A percentile compares a stretch with the other conserved stretches of the same genome.
Evolutionary conservation across 169 alveolate species (phyloP).

Genomic region (Cryptosporidium ryanae): DNA sequence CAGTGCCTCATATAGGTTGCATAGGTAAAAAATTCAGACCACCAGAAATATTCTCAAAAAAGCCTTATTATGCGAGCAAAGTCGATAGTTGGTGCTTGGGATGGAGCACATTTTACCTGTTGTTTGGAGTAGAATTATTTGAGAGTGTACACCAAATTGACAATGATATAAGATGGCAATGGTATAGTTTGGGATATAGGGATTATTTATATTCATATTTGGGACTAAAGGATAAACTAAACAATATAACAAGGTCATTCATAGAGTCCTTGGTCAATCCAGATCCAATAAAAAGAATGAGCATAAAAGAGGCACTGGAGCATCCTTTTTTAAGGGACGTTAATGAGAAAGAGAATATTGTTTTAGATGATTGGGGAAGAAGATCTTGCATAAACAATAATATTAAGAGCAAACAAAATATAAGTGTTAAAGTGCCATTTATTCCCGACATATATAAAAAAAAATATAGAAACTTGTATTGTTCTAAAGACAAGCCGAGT

Average conservation of each 20-base stretch:
- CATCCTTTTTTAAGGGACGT: conserved; percentile 48
- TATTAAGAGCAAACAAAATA: not conserved
- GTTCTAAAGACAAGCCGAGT: conserved; percentile 56
- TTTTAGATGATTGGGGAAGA: conserved; percentile 50
- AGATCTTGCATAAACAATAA: not conserved
- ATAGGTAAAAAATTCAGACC: conserved; percentile 77
- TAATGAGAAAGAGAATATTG: conserved; percentile 17
- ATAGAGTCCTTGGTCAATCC: conserved; percentile 38
- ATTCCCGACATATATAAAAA: conserved; percentile 45
- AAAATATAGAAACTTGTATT: conserved; percentile 29
- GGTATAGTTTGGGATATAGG: conserved; percentile 67
- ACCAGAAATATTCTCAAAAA: conserved; percentile 70
- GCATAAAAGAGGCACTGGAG: conserved; percentile 38
- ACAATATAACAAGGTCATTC: conserved; percentile 37
- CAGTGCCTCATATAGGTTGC: conserved; percentile 71
- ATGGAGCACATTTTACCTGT: conserved; percentile 77
- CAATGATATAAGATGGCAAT: conserved; percentile 64
- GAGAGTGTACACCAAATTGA: conserved; percentile 62
- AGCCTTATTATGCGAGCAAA: conserved; percentile 75
- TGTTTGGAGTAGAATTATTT: conserved; percentile 55
- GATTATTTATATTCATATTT: conserved; percentile 60
- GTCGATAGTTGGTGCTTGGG: conserved; percentile 80
- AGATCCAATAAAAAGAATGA: conserved; percentile 40
- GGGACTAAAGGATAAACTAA: conserved; percentile 28
- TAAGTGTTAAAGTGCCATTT: conserved; percentile 3